These are phyloP conservation scores for Leavenworthia alabamica DNA, from an alignment of 345 rosid genomes.

Conservation along the genomic window DNA sequence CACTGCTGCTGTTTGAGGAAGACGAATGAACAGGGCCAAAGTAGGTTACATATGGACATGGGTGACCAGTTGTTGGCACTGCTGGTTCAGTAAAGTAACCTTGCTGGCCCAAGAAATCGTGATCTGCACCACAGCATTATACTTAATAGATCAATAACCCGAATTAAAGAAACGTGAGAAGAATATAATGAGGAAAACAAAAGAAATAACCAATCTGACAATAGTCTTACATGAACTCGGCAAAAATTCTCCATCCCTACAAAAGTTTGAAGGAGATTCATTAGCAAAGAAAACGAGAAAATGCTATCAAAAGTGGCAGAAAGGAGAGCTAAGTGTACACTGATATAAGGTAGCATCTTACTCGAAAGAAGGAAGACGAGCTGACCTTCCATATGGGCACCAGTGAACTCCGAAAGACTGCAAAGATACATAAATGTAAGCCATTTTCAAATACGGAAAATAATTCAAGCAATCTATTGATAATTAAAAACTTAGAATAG, in stretches of 20 bases:
- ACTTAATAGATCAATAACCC: conserved; percentile 7
- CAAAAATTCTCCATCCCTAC: conserved; percentile 83
- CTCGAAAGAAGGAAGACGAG: conserved; percentile 71
- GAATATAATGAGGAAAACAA: conserved; percentile 5
- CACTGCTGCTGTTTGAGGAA: conserved; percentile 57
- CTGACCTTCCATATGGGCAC: conserved; percentile 84
- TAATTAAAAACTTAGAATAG: not conserved
- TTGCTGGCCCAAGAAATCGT: conserved; percentile 60
- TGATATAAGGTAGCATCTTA: conserved; percentile 35
- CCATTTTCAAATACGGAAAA: not conserved
- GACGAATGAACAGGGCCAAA: conserved; percentile 80
- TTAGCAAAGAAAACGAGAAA: not conserved
- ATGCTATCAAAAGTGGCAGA: not conserved
- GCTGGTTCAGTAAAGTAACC: conserved; percentile 58
- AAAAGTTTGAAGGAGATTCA: conserved; percentile 19
- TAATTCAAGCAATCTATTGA: not conserved
- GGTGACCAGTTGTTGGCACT: conserved; percentile 63
- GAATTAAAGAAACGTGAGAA: not conserved
- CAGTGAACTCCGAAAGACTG: conserved; percentile 93
- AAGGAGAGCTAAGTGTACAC: too few relatives aligned
- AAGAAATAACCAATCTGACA: conserved; percentile 2
- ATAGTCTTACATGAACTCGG: conserved; percentile 66
- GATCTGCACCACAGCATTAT: conserved; percentile 52
- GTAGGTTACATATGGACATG: conserved; percentile 89
- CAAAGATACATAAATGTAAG: conserved; percentile 30